phyloP scores from a whole-genome alignment of 352 stramenopile species.

The Pythium brachiatum region DNA sequence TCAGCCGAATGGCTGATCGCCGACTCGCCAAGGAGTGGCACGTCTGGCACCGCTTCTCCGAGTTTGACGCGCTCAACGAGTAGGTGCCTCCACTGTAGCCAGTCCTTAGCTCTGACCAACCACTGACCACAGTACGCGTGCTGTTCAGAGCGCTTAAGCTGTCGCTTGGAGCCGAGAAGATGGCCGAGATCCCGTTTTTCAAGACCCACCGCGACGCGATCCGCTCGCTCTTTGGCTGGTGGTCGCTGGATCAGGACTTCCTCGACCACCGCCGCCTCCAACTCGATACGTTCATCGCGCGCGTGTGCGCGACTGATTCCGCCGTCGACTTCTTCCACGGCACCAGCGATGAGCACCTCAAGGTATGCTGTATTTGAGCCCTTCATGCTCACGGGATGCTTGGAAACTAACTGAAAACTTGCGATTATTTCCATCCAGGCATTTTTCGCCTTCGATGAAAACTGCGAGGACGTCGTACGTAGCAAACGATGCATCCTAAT shows the following conservation, averaged over 20 bases:
- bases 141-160: constrained; percentile 32
- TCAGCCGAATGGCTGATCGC: constrained; percentile 42
- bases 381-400: neutral
- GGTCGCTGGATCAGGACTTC: constrained; percentile 51
- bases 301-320: constrained; percentile 37
- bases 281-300: constrained; percentile 51
- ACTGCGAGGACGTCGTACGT: constrained; percentile 62
- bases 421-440: constrained; percentile 25
- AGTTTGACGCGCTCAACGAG: constrained; percentile 61
- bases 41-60: constrained; percentile 63
- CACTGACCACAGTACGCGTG: neutral
- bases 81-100: constrained; percentile 12
- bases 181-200: constrained; percentile 47
- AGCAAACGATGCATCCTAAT: neutral
- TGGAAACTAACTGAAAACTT: no score
- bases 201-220: constrained; percentile 56
- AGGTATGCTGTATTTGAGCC: constrained; percentile 20
- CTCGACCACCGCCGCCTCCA: constrained; percentile 53
- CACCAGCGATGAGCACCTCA: constrained; percentile 41
- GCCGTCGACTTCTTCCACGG: constrained; percentile 64
- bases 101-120: neutral
- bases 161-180: constrained; percentile 39
- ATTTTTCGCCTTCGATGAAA: constrained; percentile 62
- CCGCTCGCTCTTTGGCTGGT: constrained; percentile 42
- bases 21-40: constrained; percentile 58